Evolutionary conservation across 345 rosid genomes (phyloP).

Genomic region (Mercurialis annua): DNA sequence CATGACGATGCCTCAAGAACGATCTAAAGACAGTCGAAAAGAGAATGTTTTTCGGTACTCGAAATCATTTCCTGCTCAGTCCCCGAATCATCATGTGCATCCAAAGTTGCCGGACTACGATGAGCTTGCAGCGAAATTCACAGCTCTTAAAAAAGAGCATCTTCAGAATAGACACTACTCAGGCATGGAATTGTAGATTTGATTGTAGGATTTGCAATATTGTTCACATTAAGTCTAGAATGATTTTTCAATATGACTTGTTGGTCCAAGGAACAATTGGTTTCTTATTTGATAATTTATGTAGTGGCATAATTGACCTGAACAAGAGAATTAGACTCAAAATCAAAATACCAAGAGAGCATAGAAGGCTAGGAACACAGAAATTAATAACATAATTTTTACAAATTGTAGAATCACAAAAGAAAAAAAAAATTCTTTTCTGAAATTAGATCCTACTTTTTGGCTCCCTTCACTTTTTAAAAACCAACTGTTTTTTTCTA

Average conservation of each 20-base stretch:
- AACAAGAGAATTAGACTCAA: too few species aligned
- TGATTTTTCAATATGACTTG: too few species aligned
- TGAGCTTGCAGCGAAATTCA: slow-evolving; percentile 62
- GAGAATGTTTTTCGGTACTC: slow-evolving; percentile 26
- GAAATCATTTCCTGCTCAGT: slow-evolving; percentile 36
- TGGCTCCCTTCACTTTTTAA: too few species aligned
- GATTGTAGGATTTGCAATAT: background rate
- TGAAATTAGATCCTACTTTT: too few species aligned
- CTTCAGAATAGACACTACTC: slow-evolving; percentile 15
- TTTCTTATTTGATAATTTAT: too few species aligned
- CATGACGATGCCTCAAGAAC: slow-evolving; percentile 55
- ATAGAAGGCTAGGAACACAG: too few species aligned
- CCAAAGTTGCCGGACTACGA: slow-evolving; percentile 94
- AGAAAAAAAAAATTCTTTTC: too few species aligned
- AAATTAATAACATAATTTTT: too few species aligned
- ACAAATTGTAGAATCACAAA: too few species aligned
- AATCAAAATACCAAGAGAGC: too few species aligned
- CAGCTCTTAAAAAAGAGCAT: slow-evolving; percentile 53
- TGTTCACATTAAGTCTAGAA: background rate
- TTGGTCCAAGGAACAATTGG: background rate
- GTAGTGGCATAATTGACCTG: too few species aligned
- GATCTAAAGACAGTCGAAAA: slow-evolving; percentile 21
- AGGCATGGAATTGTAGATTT: background rate
- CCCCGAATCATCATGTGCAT: slow-evolving; percentile 66
- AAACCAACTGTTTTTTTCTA: too few species aligned